Evolutionary conservation across 805 yeast species (phyloP).

Genomic region (Metschnikowia shivogae): DNA sequence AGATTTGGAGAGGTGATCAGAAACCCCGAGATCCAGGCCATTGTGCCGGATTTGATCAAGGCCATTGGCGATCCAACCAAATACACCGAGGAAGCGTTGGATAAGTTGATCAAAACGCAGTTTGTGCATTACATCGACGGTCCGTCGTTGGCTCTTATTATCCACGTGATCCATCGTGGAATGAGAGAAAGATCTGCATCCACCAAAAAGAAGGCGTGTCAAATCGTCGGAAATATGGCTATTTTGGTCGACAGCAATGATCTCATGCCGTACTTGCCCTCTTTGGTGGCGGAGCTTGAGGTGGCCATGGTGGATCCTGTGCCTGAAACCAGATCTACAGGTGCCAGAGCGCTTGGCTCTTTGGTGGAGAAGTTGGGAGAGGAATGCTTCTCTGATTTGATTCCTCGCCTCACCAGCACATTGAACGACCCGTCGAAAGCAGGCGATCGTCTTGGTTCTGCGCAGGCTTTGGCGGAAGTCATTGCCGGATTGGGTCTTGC

Average conservation of each 20-base stretch:
- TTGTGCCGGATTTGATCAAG: slow-evolving; percentile 80
- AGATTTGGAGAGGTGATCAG: slow-evolving; percentile 95
- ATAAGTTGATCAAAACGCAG: slow-evolving; percentile 80
- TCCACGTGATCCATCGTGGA: slow-evolving; percentile 94
- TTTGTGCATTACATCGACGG: slow-evolving; percentile 98
- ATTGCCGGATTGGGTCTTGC: slow-evolving; percentile 84
- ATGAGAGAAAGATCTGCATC: slow-evolving; percentile 91
- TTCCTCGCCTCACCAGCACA: slow-evolving; percentile 72
- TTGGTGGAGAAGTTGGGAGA: slow-evolving; percentile 95
- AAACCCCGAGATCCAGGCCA: slow-evolving; percentile 92
- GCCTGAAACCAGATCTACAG: slow-evolving; percentile 94
- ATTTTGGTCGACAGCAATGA: slow-evolving; percentile 88
- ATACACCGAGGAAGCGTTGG: slow-evolving; percentile 82
- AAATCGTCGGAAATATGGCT: slow-evolving; percentile 98
- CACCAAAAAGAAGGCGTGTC: slow-evolving; percentile 90
- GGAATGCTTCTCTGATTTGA: slow-evolving; percentile 87
- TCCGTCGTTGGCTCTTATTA: slow-evolving; percentile 91
- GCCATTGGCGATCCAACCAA: slow-evolving; percentile 97
- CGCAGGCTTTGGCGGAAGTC: slow-evolving; percentile 94
- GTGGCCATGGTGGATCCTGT: slow-evolving; percentile 98
- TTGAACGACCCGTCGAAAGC: slow-evolving; percentile 72
- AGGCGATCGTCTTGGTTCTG: slow-evolving; percentile 95
- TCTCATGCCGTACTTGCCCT: slow-evolving; percentile 74
- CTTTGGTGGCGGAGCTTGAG: slow-evolving; percentile 77
- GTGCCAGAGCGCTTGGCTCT: slow-evolving; percentile 95